Conservation (phyloP, 2,329 filamentous ascomycete species). For the Venturia effusa region DNA sequence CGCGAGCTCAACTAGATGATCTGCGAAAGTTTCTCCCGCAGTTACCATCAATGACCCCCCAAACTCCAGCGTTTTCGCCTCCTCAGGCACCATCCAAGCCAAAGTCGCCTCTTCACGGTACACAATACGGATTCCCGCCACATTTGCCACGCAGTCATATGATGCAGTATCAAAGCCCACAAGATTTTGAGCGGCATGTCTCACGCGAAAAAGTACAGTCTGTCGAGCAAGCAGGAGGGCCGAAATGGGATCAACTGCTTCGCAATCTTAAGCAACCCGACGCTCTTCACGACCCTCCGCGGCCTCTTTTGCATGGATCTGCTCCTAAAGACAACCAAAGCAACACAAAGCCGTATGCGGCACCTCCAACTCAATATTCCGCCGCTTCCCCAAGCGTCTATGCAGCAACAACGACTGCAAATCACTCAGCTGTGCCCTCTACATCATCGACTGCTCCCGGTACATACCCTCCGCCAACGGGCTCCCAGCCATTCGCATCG, state of each 20-base stretch:
- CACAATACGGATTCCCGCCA: constrained; percentile 13
- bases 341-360: not conserved
- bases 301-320: not conserved
- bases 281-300: not conserved
- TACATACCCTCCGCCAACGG: not conserved
- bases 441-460: not conserved
- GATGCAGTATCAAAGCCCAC: constrained; percentile 32
- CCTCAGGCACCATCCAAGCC: not conserved
- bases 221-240: not conserved
- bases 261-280: not conserved
- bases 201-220: constrained; percentile 15
- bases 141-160: constrained; percentile 1
- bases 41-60: constrained; percentile 15
- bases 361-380: not conserved
- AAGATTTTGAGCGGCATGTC: constrained; percentile 33
- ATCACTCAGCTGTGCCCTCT: not conserved
- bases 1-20: constrained; percentile 11
- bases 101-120: not conserved
- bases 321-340: not conserved
- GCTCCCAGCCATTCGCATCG: not conserved
- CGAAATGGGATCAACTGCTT: constrained; percentile 6
- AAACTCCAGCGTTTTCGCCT: constrained; percentile 4
- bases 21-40: constrained; percentile 5
- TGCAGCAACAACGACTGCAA: not conserved
- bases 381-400: not conserved